phyloP scores from a whole-genome alignment of 106 monocot genomes.

The Cymbidium sinense region DNA sequence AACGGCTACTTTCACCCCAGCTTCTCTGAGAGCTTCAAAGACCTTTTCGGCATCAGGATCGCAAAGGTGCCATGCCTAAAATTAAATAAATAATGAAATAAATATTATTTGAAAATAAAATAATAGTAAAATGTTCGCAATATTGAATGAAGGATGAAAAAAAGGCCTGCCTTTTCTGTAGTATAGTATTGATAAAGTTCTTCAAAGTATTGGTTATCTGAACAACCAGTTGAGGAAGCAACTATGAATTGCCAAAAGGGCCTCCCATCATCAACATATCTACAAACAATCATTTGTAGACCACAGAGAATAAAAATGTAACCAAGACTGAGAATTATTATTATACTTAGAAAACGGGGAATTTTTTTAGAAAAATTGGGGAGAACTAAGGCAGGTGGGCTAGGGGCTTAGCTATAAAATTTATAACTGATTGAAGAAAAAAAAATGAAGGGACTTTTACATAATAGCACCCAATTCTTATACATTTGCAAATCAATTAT shows the following conservation, averaged over 20 bases:
- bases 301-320: conserved; percentile 1
- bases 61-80: conserved; percentile 86
- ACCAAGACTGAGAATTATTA: not conserved
- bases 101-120: not conserved
- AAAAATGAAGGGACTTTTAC: no score
- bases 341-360: not conserved
- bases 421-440: not conserved
- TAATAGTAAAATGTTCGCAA: not conserved
- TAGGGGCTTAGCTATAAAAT: not conserved
- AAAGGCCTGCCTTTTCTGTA: conserved; percentile 62
- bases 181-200: conserved; percentile 94
- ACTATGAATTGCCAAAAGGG: conserved; percentile 98
- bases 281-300: conserved; percentile 20
- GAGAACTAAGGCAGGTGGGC: not conserved
- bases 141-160: not conserved
- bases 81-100: not conserved
- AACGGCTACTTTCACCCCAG: conserved; percentile 81
- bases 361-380: not conserved
- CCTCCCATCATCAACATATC: conserved; percentile 97
- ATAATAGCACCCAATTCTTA: no score
- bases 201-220: conserved; percentile 84
- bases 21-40: conserved; percentile 67
- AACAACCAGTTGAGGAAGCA: conserved; percentile 92
- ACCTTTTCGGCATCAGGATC: conserved; percentile 91
- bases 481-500: no score